phyloP scores from a whole-genome alignment of 75 land plant genomes.

The Pinus albicaulis region DNA sequence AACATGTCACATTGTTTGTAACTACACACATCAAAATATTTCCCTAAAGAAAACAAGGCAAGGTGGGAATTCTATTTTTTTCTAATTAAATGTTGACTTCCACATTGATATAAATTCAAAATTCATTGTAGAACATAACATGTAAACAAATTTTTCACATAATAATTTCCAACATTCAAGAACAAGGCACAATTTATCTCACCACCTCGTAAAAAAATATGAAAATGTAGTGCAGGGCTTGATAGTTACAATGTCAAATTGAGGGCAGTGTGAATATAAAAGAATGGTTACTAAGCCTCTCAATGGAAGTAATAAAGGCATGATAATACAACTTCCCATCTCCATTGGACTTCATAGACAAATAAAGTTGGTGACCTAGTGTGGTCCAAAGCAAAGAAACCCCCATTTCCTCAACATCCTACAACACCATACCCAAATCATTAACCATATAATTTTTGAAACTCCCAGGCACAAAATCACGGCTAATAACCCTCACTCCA shows the following conservation, averaged over 20 bases:
- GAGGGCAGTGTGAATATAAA: background rate
- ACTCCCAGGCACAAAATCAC: constrained; percentile 69
- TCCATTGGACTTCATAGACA: constrained; percentile 53
- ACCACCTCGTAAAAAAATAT: too few species aligned
- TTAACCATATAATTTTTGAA: constrained; percentile 80
- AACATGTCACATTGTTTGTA: too few species aligned
- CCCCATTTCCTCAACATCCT: constrained; percentile 17
- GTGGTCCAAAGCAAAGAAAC: constrained; percentile 43
- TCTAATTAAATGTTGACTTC: too few species aligned
- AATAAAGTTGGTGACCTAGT: constrained; percentile 37
- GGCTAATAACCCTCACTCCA: constrained; percentile 54
- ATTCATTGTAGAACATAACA: too few species aligned
- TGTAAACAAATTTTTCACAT: too few species aligned
- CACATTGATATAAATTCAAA: too few species aligned
- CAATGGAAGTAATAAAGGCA: constrained; percentile 38
- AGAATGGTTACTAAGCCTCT: constrained; percentile 35
- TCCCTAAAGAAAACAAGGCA: too few species aligned
- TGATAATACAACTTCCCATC: constrained; percentile 56
- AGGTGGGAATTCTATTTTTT: too few species aligned
- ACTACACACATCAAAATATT: too few species aligned
- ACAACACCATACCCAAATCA: constrained; percentile 76
- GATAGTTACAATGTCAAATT: background rate
- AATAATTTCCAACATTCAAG: too few species aligned
- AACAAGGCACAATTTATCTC: too few species aligned
- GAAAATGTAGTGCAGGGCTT: too few species aligned